phyloP scores from a whole-genome alignment of 2,329 filamentous ascomycete genomes.

The Fusarium sp. region DNA sequence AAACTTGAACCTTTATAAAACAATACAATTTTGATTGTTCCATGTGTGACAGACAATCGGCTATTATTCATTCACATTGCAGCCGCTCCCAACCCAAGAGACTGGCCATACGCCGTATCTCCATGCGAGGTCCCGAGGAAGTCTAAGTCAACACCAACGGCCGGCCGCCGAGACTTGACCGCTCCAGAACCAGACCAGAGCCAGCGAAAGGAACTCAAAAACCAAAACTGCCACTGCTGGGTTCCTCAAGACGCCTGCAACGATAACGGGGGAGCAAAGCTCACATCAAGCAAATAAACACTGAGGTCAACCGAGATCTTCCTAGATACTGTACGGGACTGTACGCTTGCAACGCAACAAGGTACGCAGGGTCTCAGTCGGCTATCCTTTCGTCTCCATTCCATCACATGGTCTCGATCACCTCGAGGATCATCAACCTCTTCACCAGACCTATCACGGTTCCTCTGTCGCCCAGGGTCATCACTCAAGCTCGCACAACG shows the following conservation, averaged over 20 bases:
- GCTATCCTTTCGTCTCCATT: slow-evolving; percentile 34
- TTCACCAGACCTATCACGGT: slow-evolving; percentile 31
- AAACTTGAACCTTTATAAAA: slow-evolving; percentile 15
- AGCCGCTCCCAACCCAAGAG: slow-evolving; percentile 28
- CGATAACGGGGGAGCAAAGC: slow-evolving; percentile 5
- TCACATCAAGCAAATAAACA: slow-evolving; percentile 17
- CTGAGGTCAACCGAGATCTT: slow-evolving; percentile 7
- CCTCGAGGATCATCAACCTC: slow-evolving; percentile 29
- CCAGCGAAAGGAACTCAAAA: slow-evolving; percentile 1
- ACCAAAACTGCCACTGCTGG: slow-evolving; percentile 10
- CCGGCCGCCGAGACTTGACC: slow-evolving; percentile 37
- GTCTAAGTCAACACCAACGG: slow-evolving; percentile 36
- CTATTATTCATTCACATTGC: slow-evolving; percentile 26
- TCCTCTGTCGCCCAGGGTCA: slow-evolving; percentile 21
- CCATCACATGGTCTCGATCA: slow-evolving; percentile 41
- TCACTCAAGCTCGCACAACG: slow-evolving; percentile 34
- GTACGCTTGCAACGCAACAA: slow-evolving; percentile 9
- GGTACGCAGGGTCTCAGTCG: slow-evolving; percentile 36
- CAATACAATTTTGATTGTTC: slow-evolving; percentile 14
- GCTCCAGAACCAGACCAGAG: slow-evolving; percentile 26
- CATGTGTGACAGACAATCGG: slow-evolving; percentile 24
- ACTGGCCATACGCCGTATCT: slow-evolving; percentile 38
- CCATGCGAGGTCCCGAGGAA: slow-evolving; percentile 41
- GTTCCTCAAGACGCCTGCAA: not conserved
- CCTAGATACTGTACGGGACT: slow-evolving; percentile 1